Conservation (phyloP, 176 grass and related monocot species). For the Triticum timopheevii region DNA sequence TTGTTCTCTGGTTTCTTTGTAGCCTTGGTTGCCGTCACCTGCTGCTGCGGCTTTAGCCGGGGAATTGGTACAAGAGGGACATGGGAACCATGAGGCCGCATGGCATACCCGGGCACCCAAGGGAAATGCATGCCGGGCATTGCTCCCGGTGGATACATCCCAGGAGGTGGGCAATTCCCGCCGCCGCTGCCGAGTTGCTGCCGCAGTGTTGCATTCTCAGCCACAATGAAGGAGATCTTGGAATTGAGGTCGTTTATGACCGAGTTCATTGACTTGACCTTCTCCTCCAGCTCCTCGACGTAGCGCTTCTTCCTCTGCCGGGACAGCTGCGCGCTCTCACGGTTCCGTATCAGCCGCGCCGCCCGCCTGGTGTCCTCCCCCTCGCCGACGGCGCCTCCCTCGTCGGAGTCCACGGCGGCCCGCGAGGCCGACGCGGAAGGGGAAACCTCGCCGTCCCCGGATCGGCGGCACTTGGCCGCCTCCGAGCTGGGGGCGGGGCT, state of each 20-base stretch:
- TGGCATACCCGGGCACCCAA: constrained; percentile 81
- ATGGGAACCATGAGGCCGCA: constrained; percentile 68
- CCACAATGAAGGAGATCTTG: constrained; percentile 76
- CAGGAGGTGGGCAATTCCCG: constrained; percentile 43
- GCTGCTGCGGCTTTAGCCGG: constrained; percentile 68
- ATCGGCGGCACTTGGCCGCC: constrained; percentile 50
- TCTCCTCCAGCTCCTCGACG: constrained; percentile 89
- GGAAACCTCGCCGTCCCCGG: constrained; percentile 45
- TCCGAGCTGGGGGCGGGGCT: constrained; percentile 22
- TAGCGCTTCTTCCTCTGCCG: constrained; percentile 93
- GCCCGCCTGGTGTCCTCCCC: constrained; percentile 61
- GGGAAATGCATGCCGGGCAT: constrained; percentile 70
- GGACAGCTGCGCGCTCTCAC: constrained; percentile 93
- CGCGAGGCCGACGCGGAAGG: constrained; percentile 37
- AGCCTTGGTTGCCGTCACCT: constrained; percentile 38
- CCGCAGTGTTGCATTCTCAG: constrained; percentile 70
- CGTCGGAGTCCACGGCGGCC: constrained; percentile 26
- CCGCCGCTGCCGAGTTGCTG: constrained; percentile 54
- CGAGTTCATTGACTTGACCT: constrained; percentile 86
- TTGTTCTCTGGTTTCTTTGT: constrained; percentile 65
- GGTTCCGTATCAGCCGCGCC: constrained; percentile 81
- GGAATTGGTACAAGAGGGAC: constrained; percentile 91
- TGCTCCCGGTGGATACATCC: constrained; percentile 48
- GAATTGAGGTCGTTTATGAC: constrained; percentile 85
- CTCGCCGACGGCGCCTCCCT: constrained; percentile 21